These are phyloP conservation scores for Clarireedia homoeocarpa DNA, from an alignment of 2,329 filamentous ascomycete genomes.

Conservation along the genomic window DNA sequence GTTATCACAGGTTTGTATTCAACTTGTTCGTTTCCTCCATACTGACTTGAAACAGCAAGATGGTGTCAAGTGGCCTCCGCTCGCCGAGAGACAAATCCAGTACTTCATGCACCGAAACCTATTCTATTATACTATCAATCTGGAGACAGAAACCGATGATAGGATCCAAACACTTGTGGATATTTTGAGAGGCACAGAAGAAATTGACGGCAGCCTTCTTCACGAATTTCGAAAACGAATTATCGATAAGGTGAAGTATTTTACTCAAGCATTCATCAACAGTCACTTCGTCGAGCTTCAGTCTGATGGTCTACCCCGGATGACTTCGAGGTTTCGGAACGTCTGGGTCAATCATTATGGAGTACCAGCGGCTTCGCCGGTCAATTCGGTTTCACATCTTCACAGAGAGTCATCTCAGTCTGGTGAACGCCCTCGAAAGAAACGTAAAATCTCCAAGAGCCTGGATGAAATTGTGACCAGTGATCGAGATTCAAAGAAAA, in stretches of 20 bases:
- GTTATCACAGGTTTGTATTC: slow-evolving; percentile 6
- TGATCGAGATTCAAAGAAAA: neutral
- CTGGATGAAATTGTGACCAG: neutral
- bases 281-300: slow-evolving; percentile 5
- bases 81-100: slow-evolving; percentile 2
- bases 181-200: neutral
- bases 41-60: slow-evolving; percentile 1
- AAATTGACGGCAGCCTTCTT: neutral
- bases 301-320: slow-evolving; percentile 1
- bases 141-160: slow-evolving; percentile 4
- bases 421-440: neutral
- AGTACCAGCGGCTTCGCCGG: neutral
- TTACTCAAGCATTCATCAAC: slow-evolving; percentile 5
- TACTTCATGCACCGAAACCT: slow-evolving; percentile 7
- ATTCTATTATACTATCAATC: neutral
- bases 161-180: slow-evolving; percentile 1
- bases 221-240: slow-evolving; percentile 3
- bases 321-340: slow-evolving; percentile 5
- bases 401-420: no score
- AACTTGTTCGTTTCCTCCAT: neutral
- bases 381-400: no score
- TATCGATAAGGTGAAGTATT: slow-evolving; percentile 4
- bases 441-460: neutral
- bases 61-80: neutral
- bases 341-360: slow-evolving; percentile 5